These are phyloP conservation scores for Eimeria maxima DNA, from an alignment of 169 alveolate genomes.

Conservation along the genomic window DNA sequence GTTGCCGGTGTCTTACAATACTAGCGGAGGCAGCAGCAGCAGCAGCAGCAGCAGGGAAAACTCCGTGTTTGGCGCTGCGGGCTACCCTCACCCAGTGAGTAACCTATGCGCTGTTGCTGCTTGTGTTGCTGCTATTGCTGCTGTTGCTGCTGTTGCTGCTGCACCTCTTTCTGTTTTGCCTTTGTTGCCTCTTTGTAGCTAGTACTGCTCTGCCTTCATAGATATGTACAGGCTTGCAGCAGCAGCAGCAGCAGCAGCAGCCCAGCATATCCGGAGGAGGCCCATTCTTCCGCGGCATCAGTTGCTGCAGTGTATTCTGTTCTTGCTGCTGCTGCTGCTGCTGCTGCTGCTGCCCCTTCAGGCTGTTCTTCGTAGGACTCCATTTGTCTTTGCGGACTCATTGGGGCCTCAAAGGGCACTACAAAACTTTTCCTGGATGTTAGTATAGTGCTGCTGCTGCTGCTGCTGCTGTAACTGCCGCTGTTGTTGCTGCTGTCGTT, in stretches of 20 bases:
- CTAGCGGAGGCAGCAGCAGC: constrained; percentile 64
- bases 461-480: neutral
- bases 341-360: constrained; percentile 13
- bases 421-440: constrained; percentile 14
- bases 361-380: constrained; percentile 24
- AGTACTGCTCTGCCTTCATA: neutral
- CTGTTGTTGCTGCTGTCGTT: neutral
- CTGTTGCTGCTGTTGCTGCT: constrained; percentile 18
- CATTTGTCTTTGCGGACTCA: neutral
- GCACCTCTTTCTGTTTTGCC: neutral
- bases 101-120: neutral
- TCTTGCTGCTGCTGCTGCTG: constrained; percentile 27
- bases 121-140: constrained; percentile 25
- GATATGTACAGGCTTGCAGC: neutral
- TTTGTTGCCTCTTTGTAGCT: neutral
- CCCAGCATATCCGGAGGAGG: neutral
- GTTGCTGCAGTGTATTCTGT: neutral
- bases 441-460: neutral
- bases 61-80: constrained; percentile 24
- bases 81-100: constrained; percentile 40
- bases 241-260: neutral
- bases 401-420: constrained; percentile 32
- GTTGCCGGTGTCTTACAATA: constrained; percentile 26
- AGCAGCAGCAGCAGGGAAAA: constrained; percentile 24
- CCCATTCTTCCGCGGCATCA: neutral